Conservation (phyloP, 331 rosid species). For the Pyrus hybrid region DNA sequence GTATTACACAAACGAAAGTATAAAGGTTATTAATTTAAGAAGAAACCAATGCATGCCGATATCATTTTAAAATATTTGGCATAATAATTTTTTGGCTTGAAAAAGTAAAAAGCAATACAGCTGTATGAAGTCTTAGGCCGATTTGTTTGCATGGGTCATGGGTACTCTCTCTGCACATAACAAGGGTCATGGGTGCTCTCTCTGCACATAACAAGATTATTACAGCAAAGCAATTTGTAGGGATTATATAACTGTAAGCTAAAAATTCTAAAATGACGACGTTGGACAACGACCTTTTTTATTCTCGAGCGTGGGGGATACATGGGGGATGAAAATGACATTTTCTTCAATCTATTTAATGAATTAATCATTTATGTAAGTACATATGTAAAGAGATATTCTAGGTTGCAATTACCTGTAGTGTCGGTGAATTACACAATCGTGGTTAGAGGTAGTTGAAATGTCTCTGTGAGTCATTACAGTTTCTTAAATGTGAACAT, state of each 20-base stretch:
- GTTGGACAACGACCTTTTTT: conserved; percentile 21
- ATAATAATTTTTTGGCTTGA: not conserved
- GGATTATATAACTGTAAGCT: conserved; percentile 6
- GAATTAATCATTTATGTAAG: not conserved
- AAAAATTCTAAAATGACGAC: conserved; percentile 8
- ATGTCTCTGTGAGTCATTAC: no score
- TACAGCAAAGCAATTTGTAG: conserved; percentile 9
- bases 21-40: not conserved
- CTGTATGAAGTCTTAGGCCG: conserved; percentile 24
- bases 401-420: no score
- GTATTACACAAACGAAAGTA: not conserved
- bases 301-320: conserved; percentile 15
- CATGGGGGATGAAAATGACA: conserved; percentile 19
- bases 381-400: not conserved
- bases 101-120: conserved; percentile 25
- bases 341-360: not conserved
- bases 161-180: no score
- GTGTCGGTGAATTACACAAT: no score
- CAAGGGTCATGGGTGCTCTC: not conserved
- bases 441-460: no score
- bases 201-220: conserved; percentile 6
- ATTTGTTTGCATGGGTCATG: conserved; percentile 7
- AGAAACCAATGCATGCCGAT: not conserved
- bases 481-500: no score
- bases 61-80: not conserved